Conservation (phyloP, 176 grass and related monocot species). For the Musa troglodytarum region DNA sequence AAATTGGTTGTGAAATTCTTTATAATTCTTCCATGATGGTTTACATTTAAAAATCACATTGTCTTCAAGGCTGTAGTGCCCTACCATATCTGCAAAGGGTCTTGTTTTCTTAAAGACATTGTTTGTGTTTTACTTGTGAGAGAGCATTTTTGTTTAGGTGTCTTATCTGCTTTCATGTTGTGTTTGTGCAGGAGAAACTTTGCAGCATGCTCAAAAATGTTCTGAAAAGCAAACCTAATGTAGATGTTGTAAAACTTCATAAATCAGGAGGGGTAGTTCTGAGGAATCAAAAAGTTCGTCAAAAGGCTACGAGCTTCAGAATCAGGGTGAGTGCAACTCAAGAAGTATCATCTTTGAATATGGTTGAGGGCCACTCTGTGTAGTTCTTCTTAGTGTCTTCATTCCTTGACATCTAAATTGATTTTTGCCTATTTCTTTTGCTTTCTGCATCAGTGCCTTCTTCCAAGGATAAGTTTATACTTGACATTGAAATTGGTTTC, state of each 20-base stretch:
- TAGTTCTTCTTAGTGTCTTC: neutral
- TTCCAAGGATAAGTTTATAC: neutral
- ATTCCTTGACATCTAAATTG: neutral
- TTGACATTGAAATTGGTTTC: neutral
- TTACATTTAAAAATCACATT: neutral
- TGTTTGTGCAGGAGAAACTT: constrained; percentile 75
- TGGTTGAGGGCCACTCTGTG: neutral
- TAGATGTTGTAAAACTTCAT: constrained; percentile 92
- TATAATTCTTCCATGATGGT: neutral
- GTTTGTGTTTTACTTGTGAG: neutral
- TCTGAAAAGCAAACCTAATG: constrained; percentile 64
- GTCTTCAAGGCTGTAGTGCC: neutral
- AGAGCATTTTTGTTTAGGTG: neutral
- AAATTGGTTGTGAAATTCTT: neutral
- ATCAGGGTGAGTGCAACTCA: constrained; percentile 45
- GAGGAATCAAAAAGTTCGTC: constrained; percentile 80
- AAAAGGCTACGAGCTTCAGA: constrained; percentile 69
- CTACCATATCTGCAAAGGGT: no score
- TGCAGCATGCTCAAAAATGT: constrained; percentile 95
- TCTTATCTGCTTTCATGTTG: neutral
- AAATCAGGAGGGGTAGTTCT: constrained; percentile 96
- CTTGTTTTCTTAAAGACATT: neutral
- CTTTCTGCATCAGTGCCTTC: neutral
- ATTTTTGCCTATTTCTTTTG: no score
- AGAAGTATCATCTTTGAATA: neutral